Evolutionary conservation across 148 eudicot genomes (phyloP), one percentile per base, ranked within the genome.

Genomic region (Euryodendron excelsum): DNA sequence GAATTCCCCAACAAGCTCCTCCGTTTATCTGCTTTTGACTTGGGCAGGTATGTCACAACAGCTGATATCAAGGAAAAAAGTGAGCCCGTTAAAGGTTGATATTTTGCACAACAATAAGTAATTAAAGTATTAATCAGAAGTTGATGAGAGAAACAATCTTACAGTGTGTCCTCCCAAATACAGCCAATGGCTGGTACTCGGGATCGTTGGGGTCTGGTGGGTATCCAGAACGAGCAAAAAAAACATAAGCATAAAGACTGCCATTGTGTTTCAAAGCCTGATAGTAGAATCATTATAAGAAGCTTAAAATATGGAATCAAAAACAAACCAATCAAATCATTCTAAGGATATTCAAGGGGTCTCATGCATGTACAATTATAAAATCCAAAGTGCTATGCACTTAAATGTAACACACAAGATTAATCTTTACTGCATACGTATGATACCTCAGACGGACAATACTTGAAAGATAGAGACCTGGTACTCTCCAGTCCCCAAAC

Each of bases 231-330:
- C 92, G 93, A 23, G 99, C 92, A 87, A 96, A 96, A 86, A 80
- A 96, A 56, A 88, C 88, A 80, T 96, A 98, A 72, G 97, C 93
- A 83, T 86, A 96, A 34, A 96, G 91, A 82, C 90, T 88, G 70
- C 99, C 99, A 67, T 96, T 96, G 68, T 91, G 86, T 92, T 93
- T 88, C 78, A 96, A 77, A 66, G 87, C 94, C 99, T 96, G 89
- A 80, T 72, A 58, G 70, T n/a, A 71, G 55, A 71, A 84, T 30
- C 10, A 70, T 62, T 37, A 50, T 34, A 50, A 59, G 69, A 61
- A 64, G 63, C 25, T 73, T 45, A 45, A n/a, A 64, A 10, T 31
- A 17, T 0, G 58, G 8, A 70, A 39, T 39, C 34, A 72, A 63
- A 71, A 52, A 41, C 25, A 14, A 72, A 37, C 30, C 12, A 77